Percentiles rank a stretch among this genome's conserved stretches.
Conservation (phyloP, 2,329 filamentous ascomycete species). For the Pseudogymnoascus sp. region DNA sequence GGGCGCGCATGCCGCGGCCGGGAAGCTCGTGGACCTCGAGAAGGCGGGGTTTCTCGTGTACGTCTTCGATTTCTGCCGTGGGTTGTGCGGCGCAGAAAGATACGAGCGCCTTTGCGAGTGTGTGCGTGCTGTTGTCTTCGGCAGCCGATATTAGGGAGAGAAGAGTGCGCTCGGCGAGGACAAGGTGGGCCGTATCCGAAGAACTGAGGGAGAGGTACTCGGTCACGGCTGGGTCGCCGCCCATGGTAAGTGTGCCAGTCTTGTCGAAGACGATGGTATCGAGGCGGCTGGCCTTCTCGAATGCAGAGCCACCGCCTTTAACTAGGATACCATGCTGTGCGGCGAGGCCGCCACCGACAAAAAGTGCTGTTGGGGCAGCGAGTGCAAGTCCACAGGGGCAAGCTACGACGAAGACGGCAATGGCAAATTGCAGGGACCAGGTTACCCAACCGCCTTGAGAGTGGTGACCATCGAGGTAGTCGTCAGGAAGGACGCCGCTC, state of each 20-base stretch:
- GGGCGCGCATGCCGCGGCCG: constrained; percentile 61
- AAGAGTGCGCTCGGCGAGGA: background rate
- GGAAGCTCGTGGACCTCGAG: constrained; percentile 54
- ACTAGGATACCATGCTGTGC: constrained; percentile 49
- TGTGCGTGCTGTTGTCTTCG: constrained; percentile 67
- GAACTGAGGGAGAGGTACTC: constrained; percentile 13
- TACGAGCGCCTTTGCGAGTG: constrained; percentile 63
- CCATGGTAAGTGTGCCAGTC: constrained; percentile 50
- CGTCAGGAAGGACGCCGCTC: constrained; percentile 44
- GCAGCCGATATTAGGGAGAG: constrained; percentile 31
- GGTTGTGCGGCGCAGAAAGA: constrained; percentile 43
- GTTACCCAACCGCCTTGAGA: constrained; percentile 53
- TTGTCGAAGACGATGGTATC: constrained; percentile 53
- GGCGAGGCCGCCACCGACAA: constrained; percentile 49
- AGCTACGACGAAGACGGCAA: constrained; percentile 52
- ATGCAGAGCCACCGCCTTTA: constrained; percentile 51
- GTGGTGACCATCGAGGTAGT: constrained; percentile 45
- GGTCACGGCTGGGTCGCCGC: constrained; percentile 61
- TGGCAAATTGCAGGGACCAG: constrained; percentile 71
- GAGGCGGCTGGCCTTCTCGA: constrained; percentile 47
- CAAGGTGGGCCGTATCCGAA: background rate
- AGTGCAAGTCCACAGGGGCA: constrained; percentile 54
- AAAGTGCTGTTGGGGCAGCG: constrained; percentile 50
- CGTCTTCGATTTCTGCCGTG: background rate
- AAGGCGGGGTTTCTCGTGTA: constrained; percentile 22